Evolutionary conservation across 1,284 basidiomycete species (phyloP), one percentile per base, ranked within the genome.

Genomic region (Ganoderma leucocontextum): DNA sequence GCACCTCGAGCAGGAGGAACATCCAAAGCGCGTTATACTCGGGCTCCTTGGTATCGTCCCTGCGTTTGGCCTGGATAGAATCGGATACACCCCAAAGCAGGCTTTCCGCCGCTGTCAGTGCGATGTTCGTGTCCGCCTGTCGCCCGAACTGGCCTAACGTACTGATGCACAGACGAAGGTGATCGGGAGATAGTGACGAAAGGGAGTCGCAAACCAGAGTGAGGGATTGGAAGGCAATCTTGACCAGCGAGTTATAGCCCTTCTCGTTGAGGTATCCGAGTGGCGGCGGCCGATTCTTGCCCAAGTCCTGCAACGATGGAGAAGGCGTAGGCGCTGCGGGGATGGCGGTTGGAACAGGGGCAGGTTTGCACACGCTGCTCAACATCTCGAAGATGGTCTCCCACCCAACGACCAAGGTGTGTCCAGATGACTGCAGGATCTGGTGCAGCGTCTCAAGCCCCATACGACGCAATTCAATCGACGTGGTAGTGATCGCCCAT

Each of bases 161-260:
- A 66, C 86, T 88, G 80, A 99, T 97, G 75, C 97, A 98, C 12
- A 93, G 85, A 7, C 91, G 89, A 42, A 99, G 88, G 74, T 97
- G 92, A 38, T 91, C 87, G 0, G 91, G 87, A 2, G 93, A 92
- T 19, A 99, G 87, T 0, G 89, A 88, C 0, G 95, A 90, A 6
- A 99, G 87, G 8, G 95, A 94, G 78, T 99, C 96, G 78, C 96
- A 99, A 44, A 99, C 95, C 5, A 99, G 83, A 15, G 95, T 98
- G 70, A 99, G 82, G 0, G 95, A 97, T 66, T 97, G 94, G 80
- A 98, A 99, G 0, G 95, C 96, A 58, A 96, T 94, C 80, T 96
- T 93, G 70, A 96, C 89, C 9, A 95, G 84, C 0, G 85, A 82
- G 0, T 84, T 86, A 69, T 89, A 89, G 61, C 85, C 87, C 76